Conservation (phyloP, 768 basidiomycete species). For the Mycena haematopus region DNA sequence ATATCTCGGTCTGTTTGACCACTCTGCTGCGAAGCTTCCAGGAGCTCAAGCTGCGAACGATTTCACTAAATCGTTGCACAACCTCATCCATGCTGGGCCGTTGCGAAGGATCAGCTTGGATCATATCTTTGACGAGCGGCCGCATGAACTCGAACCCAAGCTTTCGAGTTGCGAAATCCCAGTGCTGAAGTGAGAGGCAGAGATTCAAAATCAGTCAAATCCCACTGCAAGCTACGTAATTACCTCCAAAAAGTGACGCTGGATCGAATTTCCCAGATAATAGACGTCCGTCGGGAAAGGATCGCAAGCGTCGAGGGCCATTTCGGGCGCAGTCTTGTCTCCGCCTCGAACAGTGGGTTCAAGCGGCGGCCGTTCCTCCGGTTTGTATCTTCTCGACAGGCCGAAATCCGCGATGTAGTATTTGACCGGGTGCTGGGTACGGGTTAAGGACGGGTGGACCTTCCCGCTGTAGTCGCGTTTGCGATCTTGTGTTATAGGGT, state of each 20-base stretch:
- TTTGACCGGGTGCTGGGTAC: background rate
- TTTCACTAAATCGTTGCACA: background rate
- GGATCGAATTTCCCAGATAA: constrained; percentile 1
- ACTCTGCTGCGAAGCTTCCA: too few species aligned
- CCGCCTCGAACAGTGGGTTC: too few species aligned
- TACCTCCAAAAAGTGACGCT: too few species aligned
- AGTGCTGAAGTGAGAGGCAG: too few species aligned
- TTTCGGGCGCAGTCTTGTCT: background rate
- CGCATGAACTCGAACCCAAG: too few species aligned
- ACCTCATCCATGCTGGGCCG: background rate
- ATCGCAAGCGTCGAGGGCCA: background rate
- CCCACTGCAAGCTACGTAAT: background rate
- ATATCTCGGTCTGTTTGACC: too few species aligned
- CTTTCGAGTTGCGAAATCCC: background rate
- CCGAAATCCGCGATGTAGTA: constrained; percentile 15
- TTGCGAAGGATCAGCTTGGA: background rate
- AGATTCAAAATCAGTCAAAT: background rate
- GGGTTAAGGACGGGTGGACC: too few species aligned
- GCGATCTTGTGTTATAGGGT: background rate
- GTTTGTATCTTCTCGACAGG: background rate
- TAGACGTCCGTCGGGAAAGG: background rate
- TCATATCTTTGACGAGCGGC: background rate
- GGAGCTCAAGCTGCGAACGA: too few species aligned
- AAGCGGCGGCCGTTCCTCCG: too few species aligned
- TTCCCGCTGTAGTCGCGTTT: too few species aligned